Conservation (phyloP, 129 eudicot genomes). For the Flaveria brownii region DNA sequence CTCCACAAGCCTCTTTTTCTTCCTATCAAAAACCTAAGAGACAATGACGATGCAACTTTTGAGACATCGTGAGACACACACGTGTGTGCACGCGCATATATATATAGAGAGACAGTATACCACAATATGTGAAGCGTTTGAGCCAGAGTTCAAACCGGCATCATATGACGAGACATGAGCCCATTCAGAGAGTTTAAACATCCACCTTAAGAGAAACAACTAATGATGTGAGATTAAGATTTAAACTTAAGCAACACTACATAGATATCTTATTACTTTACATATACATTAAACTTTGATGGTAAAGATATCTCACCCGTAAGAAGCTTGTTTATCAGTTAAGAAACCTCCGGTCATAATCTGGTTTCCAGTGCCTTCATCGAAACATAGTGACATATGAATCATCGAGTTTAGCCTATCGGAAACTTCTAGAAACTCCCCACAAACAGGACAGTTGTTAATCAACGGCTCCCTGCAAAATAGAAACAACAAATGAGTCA, state of each 20-base stretch:
- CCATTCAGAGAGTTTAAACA: constrained; percentile 99
- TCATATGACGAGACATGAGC: constrained; percentile 86
- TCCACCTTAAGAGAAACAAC: constrained; percentile 60
- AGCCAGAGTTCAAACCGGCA: constrained; percentile 81
- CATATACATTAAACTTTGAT: not conserved
- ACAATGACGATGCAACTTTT: constrained; percentile 31
- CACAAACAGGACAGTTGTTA: constrained; percentile 89
- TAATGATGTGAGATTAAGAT: constrained; percentile 28
- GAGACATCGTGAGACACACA: constrained; percentile 17
- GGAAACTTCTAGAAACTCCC: constrained; percentile 72
- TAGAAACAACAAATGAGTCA: not conserved
- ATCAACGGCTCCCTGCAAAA: constrained; percentile 79
- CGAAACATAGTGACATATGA: constrained; percentile 90
- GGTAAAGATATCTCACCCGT: constrained; percentile 50
- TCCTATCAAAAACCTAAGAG: constrained; percentile 79
- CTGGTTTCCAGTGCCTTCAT: constrained; percentile 97
- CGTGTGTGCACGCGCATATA: not conserved
- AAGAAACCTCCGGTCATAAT: constrained; percentile 94
- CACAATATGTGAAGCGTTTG: constrained; percentile 85
- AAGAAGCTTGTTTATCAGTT: constrained; percentile 94
- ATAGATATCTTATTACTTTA: too few relatives aligned
- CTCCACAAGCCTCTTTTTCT: constrained; percentile 82
- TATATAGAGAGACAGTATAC: constrained; percentile 33
- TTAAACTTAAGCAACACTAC: not conserved
- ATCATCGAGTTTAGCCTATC: constrained; percentile 69